Base-by-base conservation (phyloP, 1,139 yeast genomes). In the Saccharomycopsis hybrid region DNA sequence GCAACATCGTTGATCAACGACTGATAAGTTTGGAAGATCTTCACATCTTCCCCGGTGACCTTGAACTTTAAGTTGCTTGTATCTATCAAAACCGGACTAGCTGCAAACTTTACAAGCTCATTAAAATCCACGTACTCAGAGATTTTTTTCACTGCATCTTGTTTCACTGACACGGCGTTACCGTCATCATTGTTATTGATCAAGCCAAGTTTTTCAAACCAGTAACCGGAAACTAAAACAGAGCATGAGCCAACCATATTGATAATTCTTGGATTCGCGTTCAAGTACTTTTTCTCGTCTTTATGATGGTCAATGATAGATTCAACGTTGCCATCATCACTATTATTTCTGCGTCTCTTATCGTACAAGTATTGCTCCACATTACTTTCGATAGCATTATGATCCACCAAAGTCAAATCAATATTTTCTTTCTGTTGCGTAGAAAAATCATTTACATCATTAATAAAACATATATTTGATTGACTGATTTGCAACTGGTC, bases 261-360 rank as follows among this genome's bases (percentile, higher is more conserved):
- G 49, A 78, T 70, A 24, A 76, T 66, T 51, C 84, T 62, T 0
- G 83, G 83, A 44, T 65, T 60, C 1, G 64, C 63, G 30, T 60
- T 52, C 27, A 57, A 35, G 53, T 67, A 75, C n/a, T 60, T 66
- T 0, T 61, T 60, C 57, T 77, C 82, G 56, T 79, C 84, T 0
- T 65, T 74, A 56, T 79, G 85, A 57, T 79, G 85, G 56, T 79
- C 85, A 27, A 79, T 69, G 11, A 79, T 76, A 0, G 70, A 68
- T 2, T 59, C 63, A 1, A 78, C 74, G 1, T 48, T 40, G 30
- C 77, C 82, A 48, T 76, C 80, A 18, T 18, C 18, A 18, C 18
- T 18, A 18, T 18, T 18, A 18, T 18, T 18, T 18, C 18, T 18
- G 18, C 18, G 18, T 18, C 18, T 18, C 18, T 18, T 18, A 42